Evolutionary conservation across 305 asterid species (phyloP), one percentile per base, ranked within the genome.

Genomic region (Salvia sclarea): DNA sequence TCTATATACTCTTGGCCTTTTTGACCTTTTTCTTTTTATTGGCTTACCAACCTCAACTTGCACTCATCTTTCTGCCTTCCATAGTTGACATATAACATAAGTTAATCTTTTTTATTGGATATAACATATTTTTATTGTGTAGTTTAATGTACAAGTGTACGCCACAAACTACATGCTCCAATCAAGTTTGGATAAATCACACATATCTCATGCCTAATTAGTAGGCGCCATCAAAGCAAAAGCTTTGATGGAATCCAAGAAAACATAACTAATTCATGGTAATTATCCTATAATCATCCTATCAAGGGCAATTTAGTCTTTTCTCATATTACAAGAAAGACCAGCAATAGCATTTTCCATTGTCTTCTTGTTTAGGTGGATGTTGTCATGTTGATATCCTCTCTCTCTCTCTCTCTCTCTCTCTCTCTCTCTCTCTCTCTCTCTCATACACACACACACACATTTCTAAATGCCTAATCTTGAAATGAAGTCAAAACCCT

Each of bases 51-150:
- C 18, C 2, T 66, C 13, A 24, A 37, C 38, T 35, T 52, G 13
- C 9, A 31, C 9, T 8, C 37, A 33, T 4, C 5, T 12, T 12
- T 54, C 14, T 13, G 44, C 37, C 49, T 57, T 57, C 38, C 38
- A 31, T 13, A 57, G 41, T 61, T 69, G 57, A 54, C 53, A 67
- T 16, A 43, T 28, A 52, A 56, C n/a, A 56, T 30, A 28, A n/a
- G n/a, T n/a, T n/a, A n/a, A n/a, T n/a, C n/a, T n/a, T n/a, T n/a
- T n/a, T n/a, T n/a, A n/a, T n/a, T n/a, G n/a, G n/a, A n/a, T n/a
- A n/a, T n/a, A n/a, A n/a, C n/a, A n/a, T n/a, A n/a, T n/a, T n/a
- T 47, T 61, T 14, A 60, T 22, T 61, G 4, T 28, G 45, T 40
- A 70, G 35, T 49, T 35, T 24, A 41, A 7, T 50, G 37, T 14